Percentiles rank a stretch among this genome's conserved stretches.
Conservation (phyloP, 2,329 filamentous ascomycete species). For the Byssoonygena ceratinophila region DNA sequence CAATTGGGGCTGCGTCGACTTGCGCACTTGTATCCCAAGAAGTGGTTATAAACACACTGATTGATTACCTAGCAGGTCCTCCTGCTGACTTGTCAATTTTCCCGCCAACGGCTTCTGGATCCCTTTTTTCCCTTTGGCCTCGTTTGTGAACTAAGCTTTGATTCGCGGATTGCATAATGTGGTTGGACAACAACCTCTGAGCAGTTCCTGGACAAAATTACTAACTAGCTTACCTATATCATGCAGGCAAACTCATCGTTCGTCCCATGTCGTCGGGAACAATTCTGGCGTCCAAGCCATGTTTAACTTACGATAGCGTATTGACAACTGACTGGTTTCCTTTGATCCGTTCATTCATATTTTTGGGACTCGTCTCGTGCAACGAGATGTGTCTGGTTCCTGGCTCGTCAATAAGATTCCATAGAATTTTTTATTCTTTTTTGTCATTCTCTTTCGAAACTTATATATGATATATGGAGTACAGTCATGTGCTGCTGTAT, state of each 20-base stretch:
- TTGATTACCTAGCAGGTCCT: too few relatives aligned
- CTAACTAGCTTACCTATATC: constrained; percentile 10
- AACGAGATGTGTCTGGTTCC: constrained; percentile 7
- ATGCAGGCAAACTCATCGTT: constrained; percentile 11
- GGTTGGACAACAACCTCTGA: constrained; percentile 9
- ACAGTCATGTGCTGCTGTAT: constrained; percentile 9
- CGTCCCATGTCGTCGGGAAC: constrained; percentile 10
- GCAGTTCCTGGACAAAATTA: constrained; percentile 7
- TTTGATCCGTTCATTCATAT: constrained; percentile 8
- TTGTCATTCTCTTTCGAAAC: background rate
- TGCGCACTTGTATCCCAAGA: background rate
- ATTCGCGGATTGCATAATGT: constrained; percentile 5
- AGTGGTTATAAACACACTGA: background rate
- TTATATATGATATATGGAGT: constrained; percentile 10
- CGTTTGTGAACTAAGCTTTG: constrained; percentile 3
- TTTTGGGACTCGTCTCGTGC: constrained; percentile 8
- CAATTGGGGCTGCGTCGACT: constrained; percentile 2
- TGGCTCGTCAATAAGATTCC: constrained; percentile 9
- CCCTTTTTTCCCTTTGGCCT: background rate
- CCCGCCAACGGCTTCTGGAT: background rate
- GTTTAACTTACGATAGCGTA: constrained; percentile 6
- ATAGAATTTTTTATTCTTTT: background rate
- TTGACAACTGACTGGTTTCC: constrained; percentile 4
- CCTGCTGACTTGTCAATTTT: constrained; percentile 11
- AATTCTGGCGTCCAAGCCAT: background rate